phyloP scores from a whole-genome alignment of 345 rosid species.

The Triadica sebifera region DNA sequence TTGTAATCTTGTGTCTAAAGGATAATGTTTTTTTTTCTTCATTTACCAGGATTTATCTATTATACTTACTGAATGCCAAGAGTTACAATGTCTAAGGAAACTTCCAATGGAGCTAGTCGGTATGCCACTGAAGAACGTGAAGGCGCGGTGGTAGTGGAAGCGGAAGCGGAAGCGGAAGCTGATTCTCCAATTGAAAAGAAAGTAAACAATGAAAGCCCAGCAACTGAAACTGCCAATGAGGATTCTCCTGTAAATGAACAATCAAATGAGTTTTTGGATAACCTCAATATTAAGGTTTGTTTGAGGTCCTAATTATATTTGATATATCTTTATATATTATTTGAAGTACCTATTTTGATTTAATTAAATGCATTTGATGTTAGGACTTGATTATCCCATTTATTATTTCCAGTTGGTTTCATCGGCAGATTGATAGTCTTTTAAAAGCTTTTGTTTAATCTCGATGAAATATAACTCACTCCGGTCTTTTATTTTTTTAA shows the following conservation, averaged over 20 bases:
- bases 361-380: neutral
- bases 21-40: neutral
- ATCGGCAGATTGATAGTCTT: no score
- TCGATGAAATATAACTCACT: no score
- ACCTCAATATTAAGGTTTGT: constrained; percentile 57
- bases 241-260: constrained; percentile 38
- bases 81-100: constrained; percentile 51
- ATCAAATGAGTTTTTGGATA: constrained; percentile 46
- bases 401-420: no score
- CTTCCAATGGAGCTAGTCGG: constrained; percentile 35
- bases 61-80: constrained; percentile 34
- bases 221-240: constrained; percentile 26
- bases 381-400: neutral
- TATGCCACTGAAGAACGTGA: constrained; percentile 41
- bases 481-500: no score
- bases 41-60: constrained; percentile 27
- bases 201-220: constrained; percentile 24
- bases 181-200: constrained; percentile 28
- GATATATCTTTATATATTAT: neutral
- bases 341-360: neutral
- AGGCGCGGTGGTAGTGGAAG: constrained; percentile 24
- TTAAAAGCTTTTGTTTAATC: no score
- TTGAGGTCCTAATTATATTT: neutral
- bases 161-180: constrained; percentile 46
- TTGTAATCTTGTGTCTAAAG: neutral